Percentiles rank a stretch among this genome's conserved stretches.
These are phyloP conservation scores for Diaporthe capsici DNA, from an alignment of 2,329 filamentous ascomycete genomes.

Conservation along the genomic window DNA sequence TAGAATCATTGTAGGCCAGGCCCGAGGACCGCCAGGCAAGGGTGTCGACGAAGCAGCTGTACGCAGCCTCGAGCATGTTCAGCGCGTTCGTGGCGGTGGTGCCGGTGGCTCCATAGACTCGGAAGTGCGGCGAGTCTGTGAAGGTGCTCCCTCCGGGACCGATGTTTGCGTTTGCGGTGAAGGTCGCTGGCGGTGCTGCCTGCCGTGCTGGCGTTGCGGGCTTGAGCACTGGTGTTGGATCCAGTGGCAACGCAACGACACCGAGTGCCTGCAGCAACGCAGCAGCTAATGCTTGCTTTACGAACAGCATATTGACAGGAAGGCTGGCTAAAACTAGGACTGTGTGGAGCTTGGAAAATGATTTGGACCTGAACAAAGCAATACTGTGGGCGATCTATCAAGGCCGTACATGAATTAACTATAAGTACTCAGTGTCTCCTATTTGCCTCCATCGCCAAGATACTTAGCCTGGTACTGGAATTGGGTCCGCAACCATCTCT, in stretches of 20 bases:
- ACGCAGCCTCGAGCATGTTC: slow-evolving; percentile 42
- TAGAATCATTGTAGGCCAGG: slow-evolving; percentile 52
- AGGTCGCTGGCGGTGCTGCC: not conserved
- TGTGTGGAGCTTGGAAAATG: no score
- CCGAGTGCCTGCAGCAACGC: not conserved
- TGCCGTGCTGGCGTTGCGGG: slow-evolving; percentile 5
- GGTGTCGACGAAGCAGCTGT: slow-evolving; percentile 56
- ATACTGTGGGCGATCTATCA: no score
- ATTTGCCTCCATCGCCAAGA: slow-evolving; percentile 17
- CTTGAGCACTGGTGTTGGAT: not conserved
- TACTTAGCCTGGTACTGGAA: not conserved
- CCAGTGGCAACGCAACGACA: not conserved
- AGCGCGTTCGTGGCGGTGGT: slow-evolving; percentile 44
- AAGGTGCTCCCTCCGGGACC: slow-evolving; percentile 18
- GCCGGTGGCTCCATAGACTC: slow-evolving; percentile 6
- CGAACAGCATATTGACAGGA: not conserved
- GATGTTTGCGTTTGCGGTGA: not conserved
- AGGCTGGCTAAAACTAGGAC: not conserved
- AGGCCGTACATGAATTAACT: not conserved
- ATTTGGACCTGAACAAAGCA: no score
- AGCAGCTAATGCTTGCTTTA: not conserved
- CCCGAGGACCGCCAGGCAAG: slow-evolving; percentile 57
- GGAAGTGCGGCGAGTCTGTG: slow-evolving; percentile 28
- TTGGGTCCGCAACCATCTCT: not conserved
- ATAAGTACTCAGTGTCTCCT: not conserved